Percentiles rank a stretch among this genome's conserved stretches.
Conservation (phyloP, 129 eudicot genomes). For the Gnaphalium uliginosum region DNA sequence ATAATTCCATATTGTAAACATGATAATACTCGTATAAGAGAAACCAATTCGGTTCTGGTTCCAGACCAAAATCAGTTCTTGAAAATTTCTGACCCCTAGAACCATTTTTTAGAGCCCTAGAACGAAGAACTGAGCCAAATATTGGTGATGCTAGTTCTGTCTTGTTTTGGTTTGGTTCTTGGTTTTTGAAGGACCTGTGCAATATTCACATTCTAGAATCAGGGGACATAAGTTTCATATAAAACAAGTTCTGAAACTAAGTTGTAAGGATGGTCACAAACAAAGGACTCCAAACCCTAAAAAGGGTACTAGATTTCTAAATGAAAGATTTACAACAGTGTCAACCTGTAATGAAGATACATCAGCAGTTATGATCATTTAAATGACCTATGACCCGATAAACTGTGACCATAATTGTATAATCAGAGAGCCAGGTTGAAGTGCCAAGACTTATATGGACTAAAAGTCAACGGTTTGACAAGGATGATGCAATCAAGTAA, state of each 20-base stretch:
- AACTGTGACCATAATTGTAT: neutral
- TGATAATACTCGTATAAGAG: too few relatives aligned
- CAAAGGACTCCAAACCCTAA: conserved; percentile 3
- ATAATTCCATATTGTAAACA: too few relatives aligned
- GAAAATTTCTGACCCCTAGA: too few relatives aligned
- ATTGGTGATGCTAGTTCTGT: neutral
- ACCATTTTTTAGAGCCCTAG: neutral
- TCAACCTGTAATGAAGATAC: neutral
- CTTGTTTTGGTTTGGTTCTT: neutral
- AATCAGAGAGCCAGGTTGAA: conserved; percentile 1
- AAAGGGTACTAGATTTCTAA: conserved; percentile 11
- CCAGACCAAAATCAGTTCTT: too few relatives aligned
- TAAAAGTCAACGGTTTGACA: neutral
- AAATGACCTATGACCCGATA: neutral
- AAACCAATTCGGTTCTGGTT: too few relatives aligned
- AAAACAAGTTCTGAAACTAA: too few relatives aligned
- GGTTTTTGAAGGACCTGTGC: neutral
- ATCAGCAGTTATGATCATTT: neutral
- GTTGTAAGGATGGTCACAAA: conserved; percentile 5
- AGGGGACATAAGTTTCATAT: too few relatives aligned
- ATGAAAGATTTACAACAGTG: conserved; percentile 9
- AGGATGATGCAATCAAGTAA: conserved; percentile 46
- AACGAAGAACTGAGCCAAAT: neutral
- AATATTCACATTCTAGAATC: neutral
- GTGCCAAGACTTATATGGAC: neutral